Evolutionary conservation across 2,329 filamentous ascomycete species (phyloP).

Genomic region (Ilyonectria mors-panacis): DNA sequence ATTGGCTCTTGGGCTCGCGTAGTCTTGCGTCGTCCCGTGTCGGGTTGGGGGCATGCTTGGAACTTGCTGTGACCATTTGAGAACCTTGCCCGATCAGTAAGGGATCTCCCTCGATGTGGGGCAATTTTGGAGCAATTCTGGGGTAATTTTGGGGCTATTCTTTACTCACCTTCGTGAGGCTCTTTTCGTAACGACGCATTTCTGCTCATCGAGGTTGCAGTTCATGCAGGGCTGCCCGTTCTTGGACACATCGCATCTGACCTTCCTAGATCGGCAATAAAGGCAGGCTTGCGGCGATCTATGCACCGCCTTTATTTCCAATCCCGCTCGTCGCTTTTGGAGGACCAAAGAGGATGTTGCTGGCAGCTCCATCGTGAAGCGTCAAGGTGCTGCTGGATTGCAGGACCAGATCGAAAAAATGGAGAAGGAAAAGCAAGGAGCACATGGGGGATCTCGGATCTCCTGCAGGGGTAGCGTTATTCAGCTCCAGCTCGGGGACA

Average conservation of each 20-base stretch:
- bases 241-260: slow-evolving; percentile 12
- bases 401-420: neutral
- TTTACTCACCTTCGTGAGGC: slow-evolving; percentile 11
- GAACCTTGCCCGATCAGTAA: neutral
- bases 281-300: slow-evolving; percentile 11
- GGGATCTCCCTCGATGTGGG: neutral
- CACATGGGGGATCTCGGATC: neutral
- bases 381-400: neutral
- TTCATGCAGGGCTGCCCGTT: slow-evolving; percentile 16
- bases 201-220: slow-evolving; percentile 14
- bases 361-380: neutral
- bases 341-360: neutral
- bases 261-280: slow-evolving; percentile 10
- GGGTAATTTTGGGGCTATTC: no score
- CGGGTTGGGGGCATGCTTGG: neutral
- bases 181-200: slow-evolving; percentile 8
- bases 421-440: neutral
- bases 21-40: neutral
- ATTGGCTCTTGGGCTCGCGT: neutral
- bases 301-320: slow-evolving; percentile 12
- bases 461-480: neutral
- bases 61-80: neutral
- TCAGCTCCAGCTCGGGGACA: neutral
- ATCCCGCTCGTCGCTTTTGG: neutral
- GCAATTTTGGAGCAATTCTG: neutral